These are phyloP conservation scores for Blastocystis sp. DNA, from an alignment of 352 stramenopile genomes.

Conservation along the genomic window DNA sequence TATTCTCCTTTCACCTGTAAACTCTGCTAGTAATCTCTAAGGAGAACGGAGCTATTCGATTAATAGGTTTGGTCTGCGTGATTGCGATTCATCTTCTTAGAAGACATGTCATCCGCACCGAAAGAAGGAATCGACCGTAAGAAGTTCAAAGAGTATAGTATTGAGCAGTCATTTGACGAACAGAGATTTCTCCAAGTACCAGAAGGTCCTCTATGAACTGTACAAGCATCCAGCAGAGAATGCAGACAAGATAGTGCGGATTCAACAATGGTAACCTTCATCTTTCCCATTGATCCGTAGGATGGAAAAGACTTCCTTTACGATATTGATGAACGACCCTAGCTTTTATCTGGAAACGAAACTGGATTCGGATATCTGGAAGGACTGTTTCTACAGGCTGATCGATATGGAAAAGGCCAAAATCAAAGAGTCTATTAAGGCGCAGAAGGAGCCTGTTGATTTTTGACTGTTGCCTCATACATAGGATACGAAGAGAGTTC, in stretches of 20 bases:
- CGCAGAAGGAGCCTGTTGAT: background rate
- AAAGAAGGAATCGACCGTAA: slow-evolving; percentile 10
- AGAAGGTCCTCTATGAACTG: background rate
- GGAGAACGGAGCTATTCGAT: too few species aligned
- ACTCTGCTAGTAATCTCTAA: too few species aligned
- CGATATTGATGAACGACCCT: background rate
- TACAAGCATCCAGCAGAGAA: background rate
- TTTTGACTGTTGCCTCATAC: background rate
- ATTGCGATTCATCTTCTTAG: background rate
- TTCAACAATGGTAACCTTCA: slow-evolving; percentile 1
- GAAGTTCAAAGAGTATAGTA: background rate
- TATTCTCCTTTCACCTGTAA: too few species aligned
- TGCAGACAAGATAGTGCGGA: background rate
- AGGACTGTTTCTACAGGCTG: slow-evolving; percentile 19
- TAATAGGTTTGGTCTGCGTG: too few species aligned
- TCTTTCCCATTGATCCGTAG: background rate
- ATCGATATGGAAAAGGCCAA: slow-evolving; percentile 31
- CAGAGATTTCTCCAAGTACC: background rate
- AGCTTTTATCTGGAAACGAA: slow-evolving; percentile 45
- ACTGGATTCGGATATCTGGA: slow-evolving; percentile 37
- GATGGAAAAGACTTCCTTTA: slow-evolving; percentile 37
- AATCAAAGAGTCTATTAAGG: background rate
- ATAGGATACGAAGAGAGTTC: background rate
- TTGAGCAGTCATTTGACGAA: background rate
- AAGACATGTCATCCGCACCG: background rate